Conservation (phyloP, 352 stramenopile species). For the Saprolegnia diclina region DNA sequence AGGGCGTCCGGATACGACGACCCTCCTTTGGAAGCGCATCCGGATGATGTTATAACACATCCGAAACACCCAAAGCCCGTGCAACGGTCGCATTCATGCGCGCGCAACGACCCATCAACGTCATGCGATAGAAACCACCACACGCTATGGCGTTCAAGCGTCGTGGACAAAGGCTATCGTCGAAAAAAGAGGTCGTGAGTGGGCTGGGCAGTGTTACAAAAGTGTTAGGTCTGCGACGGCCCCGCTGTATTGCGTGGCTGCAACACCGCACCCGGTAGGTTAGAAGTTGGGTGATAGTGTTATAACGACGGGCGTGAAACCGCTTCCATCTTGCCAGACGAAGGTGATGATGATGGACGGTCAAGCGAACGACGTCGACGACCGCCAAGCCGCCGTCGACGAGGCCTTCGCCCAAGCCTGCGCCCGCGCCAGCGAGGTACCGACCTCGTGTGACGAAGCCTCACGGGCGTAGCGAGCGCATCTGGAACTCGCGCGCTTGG, state of each 20-base stretch:
- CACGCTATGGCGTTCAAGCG: no score
- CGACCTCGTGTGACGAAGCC: not conserved
- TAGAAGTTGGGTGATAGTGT: not conserved
- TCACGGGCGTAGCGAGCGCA: conserved; percentile 2
- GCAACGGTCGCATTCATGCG: not conserved
- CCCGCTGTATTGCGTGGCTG: no score
- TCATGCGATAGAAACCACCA: no score
- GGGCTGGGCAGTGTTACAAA: no score
- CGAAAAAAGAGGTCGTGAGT: no score
- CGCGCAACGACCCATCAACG: no score
- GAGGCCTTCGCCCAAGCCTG: not conserved
- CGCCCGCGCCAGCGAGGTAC: conserved; percentile 10
- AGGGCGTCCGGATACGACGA: not conserved
- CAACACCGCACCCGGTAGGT: not conserved
- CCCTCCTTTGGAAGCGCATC: not conserved
- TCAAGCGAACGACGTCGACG: not conserved
- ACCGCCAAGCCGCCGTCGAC: not conserved
- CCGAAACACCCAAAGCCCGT: not conserved
- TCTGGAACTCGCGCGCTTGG: not conserved
- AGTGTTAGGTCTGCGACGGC: no score
- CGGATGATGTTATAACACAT: not conserved
- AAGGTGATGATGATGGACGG: not conserved
- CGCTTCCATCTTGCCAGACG: not conserved
- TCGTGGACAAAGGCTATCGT: no score
- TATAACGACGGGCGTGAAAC: not conserved